Evolutionary conservation across 768 basidiomycete genomes (phyloP).

Genomic region (Guyanaporus albipodus): DNA sequence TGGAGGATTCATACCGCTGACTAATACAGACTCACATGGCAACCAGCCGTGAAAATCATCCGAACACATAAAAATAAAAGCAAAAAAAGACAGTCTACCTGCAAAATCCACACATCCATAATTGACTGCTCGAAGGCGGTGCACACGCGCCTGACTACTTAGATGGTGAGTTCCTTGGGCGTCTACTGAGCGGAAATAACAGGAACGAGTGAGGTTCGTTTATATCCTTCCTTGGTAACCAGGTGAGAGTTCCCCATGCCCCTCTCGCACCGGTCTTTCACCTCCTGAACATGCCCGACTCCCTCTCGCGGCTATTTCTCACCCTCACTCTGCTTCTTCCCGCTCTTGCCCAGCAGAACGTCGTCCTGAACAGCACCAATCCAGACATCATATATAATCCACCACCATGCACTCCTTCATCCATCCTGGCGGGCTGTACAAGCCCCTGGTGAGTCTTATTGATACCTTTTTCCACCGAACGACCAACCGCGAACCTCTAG

Average conservation of each 20-base stretch:
- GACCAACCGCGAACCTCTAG: slow-evolving; percentile 8
- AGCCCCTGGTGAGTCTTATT: slow-evolving; percentile 24
- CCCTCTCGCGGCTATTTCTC: slow-evolving; percentile 15
- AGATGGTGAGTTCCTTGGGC: not conserved
- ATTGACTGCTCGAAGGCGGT: not conserved
- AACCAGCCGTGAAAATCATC: no score
- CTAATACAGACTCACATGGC: no score
- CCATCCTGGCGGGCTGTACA: slow-evolving; percentile 12
- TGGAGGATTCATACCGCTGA: no score
- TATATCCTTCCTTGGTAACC: slow-evolving; percentile 7
- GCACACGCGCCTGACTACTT: not conserved
- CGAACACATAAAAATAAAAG: no score
- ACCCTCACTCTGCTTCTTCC: slow-evolving; percentile 7
- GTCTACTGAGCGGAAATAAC: slow-evolving; percentile 10
- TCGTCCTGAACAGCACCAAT: slow-evolving; percentile 19
- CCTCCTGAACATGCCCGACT: slow-evolving; percentile 21
- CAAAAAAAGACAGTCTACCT: no score
- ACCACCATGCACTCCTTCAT: slow-evolving; percentile 17
- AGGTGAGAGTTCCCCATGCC: not conserved
- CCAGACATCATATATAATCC: slow-evolving; percentile 29
- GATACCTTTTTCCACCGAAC: no score
- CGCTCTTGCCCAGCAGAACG: slow-evolving; percentile 18
- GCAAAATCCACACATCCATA: no score
- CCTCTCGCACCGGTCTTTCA: slow-evolving; percentile 1
- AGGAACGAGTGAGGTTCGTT: slow-evolving; percentile 1